Evolutionary conservation across 805 yeast genomes (phyloP).

Genomic region (Grigorovia humatica): DNA sequence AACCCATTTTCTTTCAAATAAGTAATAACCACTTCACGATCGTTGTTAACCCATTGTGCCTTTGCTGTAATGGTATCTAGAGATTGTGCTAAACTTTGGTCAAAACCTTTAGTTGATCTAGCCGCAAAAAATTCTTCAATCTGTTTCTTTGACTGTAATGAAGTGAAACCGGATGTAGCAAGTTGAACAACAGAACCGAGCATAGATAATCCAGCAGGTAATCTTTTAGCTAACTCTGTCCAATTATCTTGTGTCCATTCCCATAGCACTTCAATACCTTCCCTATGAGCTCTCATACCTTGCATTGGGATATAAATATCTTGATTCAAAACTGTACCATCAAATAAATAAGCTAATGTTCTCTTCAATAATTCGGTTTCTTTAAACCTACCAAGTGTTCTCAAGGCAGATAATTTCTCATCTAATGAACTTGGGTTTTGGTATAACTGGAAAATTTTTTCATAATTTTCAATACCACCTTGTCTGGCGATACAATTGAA

Average conservation of each 20-base stretch:
- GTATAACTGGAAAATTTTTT: conserved; percentile 51
- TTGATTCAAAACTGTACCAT: conserved; percentile 55
- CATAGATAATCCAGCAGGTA: conserved; percentile 78
- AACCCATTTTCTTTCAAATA: conserved; percentile 36
- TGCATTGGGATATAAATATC: conserved; percentile 70
- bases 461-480: conserved; percentile 56
- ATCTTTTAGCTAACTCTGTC: conserved; percentile 51
- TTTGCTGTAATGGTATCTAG: conserved; percentile 50
- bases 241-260: conserved; percentile 63
- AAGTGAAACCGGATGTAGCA: conserved; percentile 52
- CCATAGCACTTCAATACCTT: conserved; percentile 66
- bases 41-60: conserved; percentile 50
- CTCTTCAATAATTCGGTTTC: conserved; percentile 42
- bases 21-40: conserved; percentile 34
- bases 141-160: conserved; percentile 40
- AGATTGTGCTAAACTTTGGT: conserved; percentile 55
- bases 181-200: conserved; percentile 62
- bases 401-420: conserved; percentile 61
- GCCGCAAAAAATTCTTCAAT: conserved; percentile 41
- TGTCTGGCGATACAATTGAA: conserved; percentile 55
- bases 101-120: conserved; percentile 53
- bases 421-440: conserved; percentile 48
- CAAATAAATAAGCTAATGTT: conserved; percentile 46
- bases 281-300: conserved; percentile 52
- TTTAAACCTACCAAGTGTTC: conserved; percentile 55